phyloP scores from a whole-genome alignment of 345 rosid genomes.

The Aurinia saxatilis region DNA sequence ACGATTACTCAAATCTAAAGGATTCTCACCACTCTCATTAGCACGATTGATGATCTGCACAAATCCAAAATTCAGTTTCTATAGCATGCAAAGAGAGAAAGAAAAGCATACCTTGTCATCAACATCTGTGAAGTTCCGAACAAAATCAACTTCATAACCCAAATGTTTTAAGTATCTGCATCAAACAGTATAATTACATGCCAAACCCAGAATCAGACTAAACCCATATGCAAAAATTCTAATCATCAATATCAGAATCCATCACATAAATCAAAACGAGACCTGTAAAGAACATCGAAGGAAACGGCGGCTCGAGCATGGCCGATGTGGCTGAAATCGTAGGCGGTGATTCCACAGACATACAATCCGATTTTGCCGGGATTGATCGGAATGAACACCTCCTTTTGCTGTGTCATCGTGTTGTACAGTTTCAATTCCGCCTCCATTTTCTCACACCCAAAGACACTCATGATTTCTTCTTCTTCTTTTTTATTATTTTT shows the following conservation, averaged over 20 bases:
- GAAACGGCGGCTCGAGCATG: too few species aligned
- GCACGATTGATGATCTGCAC: slow-evolving; percentile 60
- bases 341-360: too few species aligned
- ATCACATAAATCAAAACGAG: neutral
- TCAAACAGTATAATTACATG: neutral
- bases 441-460: too few species aligned
- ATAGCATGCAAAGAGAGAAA: neutral
- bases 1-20: slow-evolving; percentile 41
- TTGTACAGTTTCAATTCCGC: too few species aligned
- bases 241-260: too few species aligned
- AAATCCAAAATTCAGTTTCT: too few species aligned
- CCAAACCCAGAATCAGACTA: neutral
- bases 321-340: slow-evolving; percentile 25
- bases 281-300: slow-evolving; percentile 39
- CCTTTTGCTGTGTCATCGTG: too few species aligned
- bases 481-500: too few species aligned
- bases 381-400: too few species aligned
- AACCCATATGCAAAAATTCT: too few species aligned
- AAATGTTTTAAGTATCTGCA: slow-evolving; percentile 65
- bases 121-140: slow-evolving; percentile 84
- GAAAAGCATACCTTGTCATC: slow-evolving; percentile 74
- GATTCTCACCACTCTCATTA: slow-evolving; percentile 50
- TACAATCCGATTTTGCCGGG: too few species aligned
- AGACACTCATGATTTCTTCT: too few species aligned
- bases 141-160: slow-evolving; percentile 67